Evolutionary conservation across 1,284 basidiomycete genomes (phyloP).

Genomic region (Lignosus rhinocerotis): DNA sequence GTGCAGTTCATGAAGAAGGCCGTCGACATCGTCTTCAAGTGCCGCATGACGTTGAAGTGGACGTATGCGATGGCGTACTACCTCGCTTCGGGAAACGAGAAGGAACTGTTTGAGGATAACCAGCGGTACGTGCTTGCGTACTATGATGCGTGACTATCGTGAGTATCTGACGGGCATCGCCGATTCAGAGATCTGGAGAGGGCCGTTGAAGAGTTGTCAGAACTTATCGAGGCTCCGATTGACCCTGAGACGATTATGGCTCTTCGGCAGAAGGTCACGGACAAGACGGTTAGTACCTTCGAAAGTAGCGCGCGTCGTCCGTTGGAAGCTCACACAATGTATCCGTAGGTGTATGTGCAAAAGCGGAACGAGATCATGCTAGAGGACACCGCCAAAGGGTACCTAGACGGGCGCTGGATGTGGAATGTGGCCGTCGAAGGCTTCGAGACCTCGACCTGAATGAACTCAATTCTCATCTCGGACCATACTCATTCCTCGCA

Average conservation of each 20-base stretch:
- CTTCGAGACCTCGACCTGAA: constrained; percentile 39
- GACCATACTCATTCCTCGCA: no score
- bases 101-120: constrained; percentile 97
- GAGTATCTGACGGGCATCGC: neutral
- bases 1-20: constrained; percentile 99
- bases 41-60: constrained; percentile 97
- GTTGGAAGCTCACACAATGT: neutral
- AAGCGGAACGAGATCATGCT: constrained; percentile 95
- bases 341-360: constrained; percentile 84
- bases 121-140: constrained; percentile 61
- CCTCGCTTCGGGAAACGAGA: constrained; percentile 84
- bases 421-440: constrained; percentile 73
- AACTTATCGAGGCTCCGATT: constrained; percentile 88
- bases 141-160: neutral
- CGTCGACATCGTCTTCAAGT: constrained; percentile 87
- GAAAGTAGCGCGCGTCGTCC: neutral
- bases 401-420: constrained; percentile 82
- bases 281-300: constrained; percentile 74
- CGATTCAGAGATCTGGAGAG: constrained; percentile 83
- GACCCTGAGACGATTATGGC: constrained; percentile 82
- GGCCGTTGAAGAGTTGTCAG: constrained; percentile 94
- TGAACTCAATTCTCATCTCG: no score
- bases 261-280: constrained; percentile 90
- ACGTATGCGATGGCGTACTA: constrained; percentile 99
- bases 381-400: constrained; percentile 91